Conservation (phyloP, 305 asterid species). For the Rubia balearica region DNA sequence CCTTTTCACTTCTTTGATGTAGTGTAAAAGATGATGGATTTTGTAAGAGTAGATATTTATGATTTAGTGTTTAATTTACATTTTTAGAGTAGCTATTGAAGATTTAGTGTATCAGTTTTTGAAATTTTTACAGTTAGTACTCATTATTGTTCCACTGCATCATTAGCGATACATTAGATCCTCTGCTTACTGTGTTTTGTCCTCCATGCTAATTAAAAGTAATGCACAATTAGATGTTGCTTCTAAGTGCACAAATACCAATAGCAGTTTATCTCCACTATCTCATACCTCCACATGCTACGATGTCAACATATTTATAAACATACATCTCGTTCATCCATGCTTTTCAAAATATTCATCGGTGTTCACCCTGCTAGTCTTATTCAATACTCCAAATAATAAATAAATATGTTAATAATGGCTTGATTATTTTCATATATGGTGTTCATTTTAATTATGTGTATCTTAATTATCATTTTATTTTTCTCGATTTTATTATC, state of each 20-base stretch:
- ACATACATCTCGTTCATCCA: too few species aligned
- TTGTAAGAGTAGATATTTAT: neutral
- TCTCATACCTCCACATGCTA: too few species aligned
- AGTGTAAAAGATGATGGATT: neutral
- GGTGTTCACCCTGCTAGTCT: too few species aligned
- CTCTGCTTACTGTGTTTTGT: neutral
- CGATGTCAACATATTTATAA: too few species aligned
- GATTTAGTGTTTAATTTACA: neutral
- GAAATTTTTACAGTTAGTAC: neutral
- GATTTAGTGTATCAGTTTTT: neutral
- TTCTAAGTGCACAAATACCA: conserved; percentile 47
- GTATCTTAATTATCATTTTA: too few species aligned
- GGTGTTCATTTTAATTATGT: too few species aligned
- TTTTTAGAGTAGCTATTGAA: neutral
- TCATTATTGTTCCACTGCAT: neutral
- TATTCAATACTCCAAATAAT: too few species aligned
- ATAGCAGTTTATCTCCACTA: neutral
- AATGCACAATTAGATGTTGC: conserved; percentile 91
- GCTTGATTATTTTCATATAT: too few species aligned
- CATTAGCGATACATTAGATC: neutral
- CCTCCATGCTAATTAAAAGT: conserved; percentile 52
- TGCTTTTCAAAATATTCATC: too few species aligned
- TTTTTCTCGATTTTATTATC: too few species aligned
- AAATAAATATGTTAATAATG: too few species aligned
- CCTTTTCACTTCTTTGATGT: neutral